Conservation (phyloP, 305 asterid species). For the Petunia hybrid region DNA sequence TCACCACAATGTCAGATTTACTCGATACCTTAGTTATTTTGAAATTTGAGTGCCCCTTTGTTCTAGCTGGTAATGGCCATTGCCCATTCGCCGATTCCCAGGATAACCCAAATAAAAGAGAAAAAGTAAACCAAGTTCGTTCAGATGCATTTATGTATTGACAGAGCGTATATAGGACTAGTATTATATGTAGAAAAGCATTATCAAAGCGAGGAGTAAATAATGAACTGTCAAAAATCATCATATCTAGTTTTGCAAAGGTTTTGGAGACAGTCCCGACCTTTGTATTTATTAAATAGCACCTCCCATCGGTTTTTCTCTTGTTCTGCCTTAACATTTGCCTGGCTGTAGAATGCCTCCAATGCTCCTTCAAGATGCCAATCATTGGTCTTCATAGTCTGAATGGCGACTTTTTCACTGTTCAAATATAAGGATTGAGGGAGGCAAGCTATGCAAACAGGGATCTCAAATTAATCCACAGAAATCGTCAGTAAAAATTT, state of each 20-base stretch:
- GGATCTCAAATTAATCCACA: not conserved
- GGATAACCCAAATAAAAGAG: not conserved
- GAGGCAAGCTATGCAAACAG: constrained; percentile 30
- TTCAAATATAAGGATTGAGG: constrained; percentile 31
- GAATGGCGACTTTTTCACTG: constrained; percentile 90
- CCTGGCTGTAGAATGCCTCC: constrained; percentile 84
- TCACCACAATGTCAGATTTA: not conserved
- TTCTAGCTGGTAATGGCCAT: not conserved
- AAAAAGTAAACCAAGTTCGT: not conserved
- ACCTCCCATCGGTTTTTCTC: constrained; percentile 89
- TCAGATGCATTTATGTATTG: not conserved
- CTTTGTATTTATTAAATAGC: constrained; percentile 93
- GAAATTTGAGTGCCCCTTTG: not conserved
- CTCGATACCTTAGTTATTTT: not conserved
- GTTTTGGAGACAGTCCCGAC: constrained; percentile 36
- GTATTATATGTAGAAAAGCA: not conserved
- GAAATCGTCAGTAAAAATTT: not conserved
- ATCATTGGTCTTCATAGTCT: constrained; percentile 81
- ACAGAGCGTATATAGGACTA: not conserved
- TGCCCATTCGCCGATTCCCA: not conserved
- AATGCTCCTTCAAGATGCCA: constrained; percentile 99
- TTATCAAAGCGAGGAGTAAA: not conserved
- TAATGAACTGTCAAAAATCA: not conserved
- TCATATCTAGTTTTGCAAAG: not conserved
- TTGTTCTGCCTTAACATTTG: constrained; percentile 66